A percentile compares a stretch with the other conserved stretches of the same genome.
phyloP scores from a whole-genome alignment of 2,329 filamentous ascomycete species.

The Pyrenochaeta sp. region DNA sequence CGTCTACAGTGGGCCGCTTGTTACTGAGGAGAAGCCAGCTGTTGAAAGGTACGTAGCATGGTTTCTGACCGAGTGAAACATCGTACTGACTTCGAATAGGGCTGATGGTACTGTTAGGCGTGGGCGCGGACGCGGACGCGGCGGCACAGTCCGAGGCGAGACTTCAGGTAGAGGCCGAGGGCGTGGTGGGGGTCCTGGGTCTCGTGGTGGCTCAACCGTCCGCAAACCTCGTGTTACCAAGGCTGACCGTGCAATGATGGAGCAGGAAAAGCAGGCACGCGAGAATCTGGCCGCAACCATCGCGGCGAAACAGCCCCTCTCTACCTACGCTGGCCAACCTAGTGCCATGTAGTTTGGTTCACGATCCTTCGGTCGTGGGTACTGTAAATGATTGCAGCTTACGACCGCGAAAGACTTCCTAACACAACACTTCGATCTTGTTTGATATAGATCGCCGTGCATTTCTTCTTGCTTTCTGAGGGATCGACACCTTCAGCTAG shows the following conservation, averaged over 20 bases:
- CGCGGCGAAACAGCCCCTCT: slow-evolving; percentile 32
- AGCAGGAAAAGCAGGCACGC: slow-evolving; percentile 80
- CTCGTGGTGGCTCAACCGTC: slow-evolving; percentile 75
- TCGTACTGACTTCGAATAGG: slow-evolving; percentile 57
- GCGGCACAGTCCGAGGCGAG: slow-evolving; percentile 56
- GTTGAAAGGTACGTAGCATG: slow-evolving; percentile 65
- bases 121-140: slow-evolving; percentile 65
- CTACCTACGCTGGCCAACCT: slow-evolving; percentile 19
- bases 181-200: slow-evolving; percentile 68
- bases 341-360: slow-evolving; percentile 16
- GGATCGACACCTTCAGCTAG: not conserved
- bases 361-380: not conserved
- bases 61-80: not conserved
- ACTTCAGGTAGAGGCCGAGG: slow-evolving; percentile 54
- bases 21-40: slow-evolving; percentile 82
- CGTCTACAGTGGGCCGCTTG: slow-evolving; percentile 91
- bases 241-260: slow-evolving; percentile 80
- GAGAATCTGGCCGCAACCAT: slow-evolving; percentile 60
- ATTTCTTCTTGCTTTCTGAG: not conserved
- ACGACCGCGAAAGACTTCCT: not conserved
- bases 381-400: not conserved
- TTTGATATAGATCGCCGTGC: not conserved
- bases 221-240: slow-evolving; percentile 89
- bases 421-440: not conserved
- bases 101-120: slow-evolving; percentile 78